Percentiles rank a stretch among this genome's conserved stretches.
These are phyloP conservation scores for Leccinum pseudoinsigne DNA, from an alignment of 1,284 basidiomycete genomes.

Conservation along the genomic window DNA sequence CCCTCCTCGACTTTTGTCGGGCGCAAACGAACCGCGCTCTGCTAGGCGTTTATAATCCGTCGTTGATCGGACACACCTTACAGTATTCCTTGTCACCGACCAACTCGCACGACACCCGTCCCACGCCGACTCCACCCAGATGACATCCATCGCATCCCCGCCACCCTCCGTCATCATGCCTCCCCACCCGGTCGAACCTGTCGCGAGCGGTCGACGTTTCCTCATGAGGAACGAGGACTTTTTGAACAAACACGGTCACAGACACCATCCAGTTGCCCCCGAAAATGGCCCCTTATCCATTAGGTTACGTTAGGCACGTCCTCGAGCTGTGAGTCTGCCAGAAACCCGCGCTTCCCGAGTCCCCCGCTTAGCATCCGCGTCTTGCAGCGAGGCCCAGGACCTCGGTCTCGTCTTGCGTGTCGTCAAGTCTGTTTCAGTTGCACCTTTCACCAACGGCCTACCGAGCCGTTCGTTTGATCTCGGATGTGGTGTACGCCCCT, in stretches of 20 bases:
- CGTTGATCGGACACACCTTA: no score
- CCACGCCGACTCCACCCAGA: slow-evolving; percentile 7
- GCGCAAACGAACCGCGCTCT: no score
- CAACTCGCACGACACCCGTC: neutral
- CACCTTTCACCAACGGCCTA: slow-evolving; percentile 46
- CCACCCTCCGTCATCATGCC: slow-evolving; percentile 18
- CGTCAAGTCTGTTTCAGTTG: slow-evolving; percentile 53
- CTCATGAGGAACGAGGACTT: slow-evolving; percentile 53
- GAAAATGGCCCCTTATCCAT: slow-evolving; percentile 70
- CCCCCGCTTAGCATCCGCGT: slow-evolving; percentile 8
- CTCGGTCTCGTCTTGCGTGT: slow-evolving; percentile 50
- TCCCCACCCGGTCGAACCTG: slow-evolving; percentile 18
- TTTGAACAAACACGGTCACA: slow-evolving; percentile 55
- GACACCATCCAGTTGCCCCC: slow-evolving; percentile 62
- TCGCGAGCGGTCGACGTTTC: slow-evolving; percentile 21
- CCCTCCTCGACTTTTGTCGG: no score
- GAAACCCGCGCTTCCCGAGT: neutral
- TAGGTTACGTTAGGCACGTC: slow-evolving; percentile 63
- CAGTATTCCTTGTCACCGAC: slow-evolving; percentile 9
- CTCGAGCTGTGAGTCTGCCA: slow-evolving; percentile 58
- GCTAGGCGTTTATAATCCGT: no score
- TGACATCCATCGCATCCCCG: slow-evolving; percentile 12
- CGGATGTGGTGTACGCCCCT: slow-evolving; percentile 62
- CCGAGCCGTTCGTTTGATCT: slow-evolving; percentile 61
- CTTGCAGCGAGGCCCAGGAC: slow-evolving; percentile 55